These are phyloP conservation scores for Asterella californica DNA, from an alignment of 225 moss, liverwort and hornwort genomes.

Conservation along the genomic window DNA sequence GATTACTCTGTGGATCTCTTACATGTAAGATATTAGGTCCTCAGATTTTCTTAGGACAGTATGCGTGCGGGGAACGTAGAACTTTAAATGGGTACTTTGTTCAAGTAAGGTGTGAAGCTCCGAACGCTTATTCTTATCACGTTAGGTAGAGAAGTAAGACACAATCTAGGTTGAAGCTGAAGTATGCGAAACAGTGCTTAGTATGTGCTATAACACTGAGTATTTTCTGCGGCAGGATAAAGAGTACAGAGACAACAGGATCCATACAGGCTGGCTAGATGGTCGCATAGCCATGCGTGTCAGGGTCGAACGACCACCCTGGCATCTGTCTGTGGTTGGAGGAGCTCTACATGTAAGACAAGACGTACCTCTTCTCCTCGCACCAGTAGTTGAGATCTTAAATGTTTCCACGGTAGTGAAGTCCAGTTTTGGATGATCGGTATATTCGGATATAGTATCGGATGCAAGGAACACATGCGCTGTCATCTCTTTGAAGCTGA, in stretches of 20 bases:
- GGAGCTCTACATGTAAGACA: constrained; percentile 82
- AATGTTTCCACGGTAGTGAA: background rate
- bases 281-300: constrained; percentile 87
- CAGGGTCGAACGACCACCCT: constrained; percentile 79
- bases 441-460: background rate
- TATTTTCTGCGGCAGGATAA: constrained; percentile 53
- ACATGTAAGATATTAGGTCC: constrained; percentile 50
- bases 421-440: background rate
- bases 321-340: constrained; percentile 83
- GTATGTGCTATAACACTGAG: no score
- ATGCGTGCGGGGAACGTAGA: background rate
- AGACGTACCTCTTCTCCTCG: background rate
- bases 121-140: no score
- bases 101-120: no score
- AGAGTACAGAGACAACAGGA: constrained; percentile 77
- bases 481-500: background rate
- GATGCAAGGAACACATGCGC: background rate
- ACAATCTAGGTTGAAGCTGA: background rate
- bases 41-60: background rate
- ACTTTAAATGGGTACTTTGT: background rate
- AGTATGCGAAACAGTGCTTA: background rate
- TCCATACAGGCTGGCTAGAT: constrained; percentile 96
- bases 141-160: background rate
- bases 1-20: constrained; percentile 92
- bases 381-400: background rate